Evolutionary conservation across 768 basidiomycete species (phyloP).

Genomic region (Tulasnella sp.): DNA sequence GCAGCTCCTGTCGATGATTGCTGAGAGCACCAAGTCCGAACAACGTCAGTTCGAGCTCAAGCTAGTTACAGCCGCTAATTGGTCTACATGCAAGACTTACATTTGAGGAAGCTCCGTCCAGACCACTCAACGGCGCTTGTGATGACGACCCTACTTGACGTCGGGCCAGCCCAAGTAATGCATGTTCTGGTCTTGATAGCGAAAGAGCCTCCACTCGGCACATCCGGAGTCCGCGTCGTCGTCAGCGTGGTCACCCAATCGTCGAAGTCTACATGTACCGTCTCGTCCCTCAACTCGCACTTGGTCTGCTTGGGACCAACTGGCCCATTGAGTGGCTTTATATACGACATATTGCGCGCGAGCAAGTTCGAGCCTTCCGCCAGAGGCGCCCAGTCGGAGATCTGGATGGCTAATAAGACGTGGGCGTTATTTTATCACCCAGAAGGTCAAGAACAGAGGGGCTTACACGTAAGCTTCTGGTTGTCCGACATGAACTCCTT

Average conservation of each 20-base stretch:
- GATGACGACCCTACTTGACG: conserved; percentile 69
- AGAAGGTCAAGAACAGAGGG: neutral
- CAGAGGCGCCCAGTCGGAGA: conserved; percentile 84
- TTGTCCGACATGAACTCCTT: conserved; percentile 87
- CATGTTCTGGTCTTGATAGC: conserved; percentile 91
- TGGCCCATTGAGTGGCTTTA: conserved; percentile 79
- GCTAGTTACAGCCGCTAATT: neutral
- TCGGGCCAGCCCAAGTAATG: conserved; percentile 81
- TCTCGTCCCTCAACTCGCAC: conserved; percentile 89
- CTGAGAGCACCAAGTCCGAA: conserved; percentile 33
- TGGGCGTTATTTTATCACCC: neutral
- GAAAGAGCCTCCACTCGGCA: conserved; percentile 89
- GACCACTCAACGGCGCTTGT: conserved; percentile 95
- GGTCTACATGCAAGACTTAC: conserved; percentile 32
- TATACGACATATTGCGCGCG: conserved; percentile 86
- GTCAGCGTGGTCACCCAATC: conserved; percentile 74
- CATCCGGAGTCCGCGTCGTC: conserved; percentile 87
- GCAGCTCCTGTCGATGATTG: conserved; percentile 84
- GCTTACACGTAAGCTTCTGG: conserved; percentile 78
- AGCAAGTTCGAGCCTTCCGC: conserved; percentile 54
- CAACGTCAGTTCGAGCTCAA: neutral
- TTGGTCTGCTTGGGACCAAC: conserved; percentile 93
- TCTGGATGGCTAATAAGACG: conserved; percentile 66
- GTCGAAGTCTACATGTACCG: conserved; percentile 68
- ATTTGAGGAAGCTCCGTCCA: conserved; percentile 91